Evolutionary conservation across 2,329 filamentous ascomycete genomes (phyloP), one percentile per base, ranked within the genome.

Genomic region (Trichoderma brevicompactum): DNA sequence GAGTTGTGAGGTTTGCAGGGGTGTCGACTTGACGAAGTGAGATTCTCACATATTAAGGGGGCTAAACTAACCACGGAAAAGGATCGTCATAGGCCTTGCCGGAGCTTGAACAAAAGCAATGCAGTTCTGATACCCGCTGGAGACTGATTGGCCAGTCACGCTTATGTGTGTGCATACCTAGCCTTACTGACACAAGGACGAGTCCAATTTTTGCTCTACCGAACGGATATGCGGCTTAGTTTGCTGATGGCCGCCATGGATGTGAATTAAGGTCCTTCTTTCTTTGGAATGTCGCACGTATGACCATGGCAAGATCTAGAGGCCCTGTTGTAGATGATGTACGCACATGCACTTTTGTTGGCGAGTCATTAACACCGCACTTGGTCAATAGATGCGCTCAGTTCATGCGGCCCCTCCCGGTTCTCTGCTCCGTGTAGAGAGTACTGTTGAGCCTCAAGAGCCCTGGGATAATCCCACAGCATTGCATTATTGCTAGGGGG

Each of bases 221-320:
- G 38, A 10, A 41, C 52, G 38, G 38, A 10, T 55, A 55, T 36
- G 8, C 52, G 36, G 52, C 52, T 43, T 55, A 55, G 10, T 32
- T 52, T 48, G 55, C 55, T 48, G 55, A 48, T 59, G 32, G 2
- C 4, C 3, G 19, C 7, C 52, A 43, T 17, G 38, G 38, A 38
- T 28, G 17, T 17, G 12, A n/a, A 28, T 19, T 48, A 48, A 36
- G n/a, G 36, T 48, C 43, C 41, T 59, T 23, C 43, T 48, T n/a
- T 59, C n/a, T 59, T 48, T 55, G 52, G 52, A 40, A 55, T n/a
- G 8, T 3, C 1, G 52, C 36, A 55, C 52, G 41, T 59, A 59
- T 46, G 32, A 23, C 32, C n/a, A 4, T 46, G 32, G 36, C 32
- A 15, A 15, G 32, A 48, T 15, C 41, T 48, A 32, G 23, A 28